These are phyloP conservation scores for Colletotrichum echinochloae DNA, from an alignment of 2,329 filamentous ascomycete genomes.

Conservation along the genomic window DNA sequence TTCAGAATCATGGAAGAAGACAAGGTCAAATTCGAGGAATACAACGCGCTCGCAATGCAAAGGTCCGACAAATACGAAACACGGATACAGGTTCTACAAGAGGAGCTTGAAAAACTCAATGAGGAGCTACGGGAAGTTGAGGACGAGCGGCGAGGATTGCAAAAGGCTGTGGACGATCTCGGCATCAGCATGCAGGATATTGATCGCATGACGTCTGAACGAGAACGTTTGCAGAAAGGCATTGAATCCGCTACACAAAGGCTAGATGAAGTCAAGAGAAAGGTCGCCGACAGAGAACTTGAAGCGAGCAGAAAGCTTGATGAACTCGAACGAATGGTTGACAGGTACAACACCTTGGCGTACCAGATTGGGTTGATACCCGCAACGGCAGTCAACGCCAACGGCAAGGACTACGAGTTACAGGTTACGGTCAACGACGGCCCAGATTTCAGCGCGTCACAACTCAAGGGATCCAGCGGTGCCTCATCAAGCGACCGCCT, in stretches of 20 bases:
- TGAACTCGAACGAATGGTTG: constrained; percentile 89
- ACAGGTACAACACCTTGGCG: constrained; percentile 92
- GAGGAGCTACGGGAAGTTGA: constrained; percentile 83
- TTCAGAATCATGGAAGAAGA: constrained; percentile 96
- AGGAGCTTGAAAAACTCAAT: constrained; percentile 84
- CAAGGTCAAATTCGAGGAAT: constrained; percentile 93
- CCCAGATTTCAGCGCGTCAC: constrained; percentile 78
- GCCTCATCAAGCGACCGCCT: constrained; percentile 78
- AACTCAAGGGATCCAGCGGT: constrained; percentile 51
- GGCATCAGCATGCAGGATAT: constrained; percentile 98
- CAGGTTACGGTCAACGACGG: constrained; percentile 82
- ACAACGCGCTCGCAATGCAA: constrained; percentile 85
- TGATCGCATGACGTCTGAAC: constrained; percentile 97
- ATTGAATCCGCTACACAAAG: constrained; percentile 81
- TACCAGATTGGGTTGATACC: constrained; percentile 96
- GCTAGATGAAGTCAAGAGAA: constrained; percentile 87
- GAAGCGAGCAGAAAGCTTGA: constrained; percentile 89
- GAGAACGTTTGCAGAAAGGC: constrained; percentile 90
- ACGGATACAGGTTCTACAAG: constrained; percentile 83
- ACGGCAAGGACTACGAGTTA: constrained; percentile 87
- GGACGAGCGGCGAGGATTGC: constrained; percentile 81
- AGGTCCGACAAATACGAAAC: constrained; percentile 91
- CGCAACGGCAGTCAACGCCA: constrained; percentile 84
- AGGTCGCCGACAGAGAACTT: constrained; percentile 86
- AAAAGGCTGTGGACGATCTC: constrained; percentile 89